Conservation (phyloP, 352 stramenopile genomes). For the Phytophthora capsici region DNA sequence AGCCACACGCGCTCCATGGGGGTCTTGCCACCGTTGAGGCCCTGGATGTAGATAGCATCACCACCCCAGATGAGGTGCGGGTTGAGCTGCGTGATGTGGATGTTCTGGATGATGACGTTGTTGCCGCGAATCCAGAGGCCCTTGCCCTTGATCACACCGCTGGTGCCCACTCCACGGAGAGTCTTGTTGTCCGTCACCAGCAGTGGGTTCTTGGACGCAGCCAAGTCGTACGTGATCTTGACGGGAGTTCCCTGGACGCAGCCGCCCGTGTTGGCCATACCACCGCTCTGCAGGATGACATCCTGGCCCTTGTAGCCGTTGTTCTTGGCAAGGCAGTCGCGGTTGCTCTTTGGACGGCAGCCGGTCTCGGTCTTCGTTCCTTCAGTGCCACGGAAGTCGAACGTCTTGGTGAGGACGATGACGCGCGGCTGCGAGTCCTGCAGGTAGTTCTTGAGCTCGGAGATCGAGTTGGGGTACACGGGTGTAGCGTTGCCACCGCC, state of each 20-base stretch:
- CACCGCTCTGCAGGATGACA: slow-evolving; percentile 57
- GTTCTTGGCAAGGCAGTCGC: slow-evolving; percentile 58
- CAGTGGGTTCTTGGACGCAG: slow-evolving; percentile 36
- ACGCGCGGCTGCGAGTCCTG: slow-evolving; percentile 49
- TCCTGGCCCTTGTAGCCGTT: slow-evolving; percentile 64
- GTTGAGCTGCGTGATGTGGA: slow-evolving; percentile 9
- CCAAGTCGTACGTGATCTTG: slow-evolving; percentile 40
- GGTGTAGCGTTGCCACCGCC: slow-evolving; percentile 45
- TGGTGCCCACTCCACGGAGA: slow-evolving; percentile 46
- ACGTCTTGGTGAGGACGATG: slow-evolving; percentile 57
- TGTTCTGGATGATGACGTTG: slow-evolving; percentile 60
- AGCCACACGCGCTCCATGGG: slow-evolving; percentile 47
- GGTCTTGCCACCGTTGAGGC: slow-evolving; percentile 23
- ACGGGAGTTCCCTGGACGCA: slow-evolving; percentile 46
- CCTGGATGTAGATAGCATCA: slow-evolving; percentile 37
- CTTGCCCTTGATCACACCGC: slow-evolving; percentile 52
- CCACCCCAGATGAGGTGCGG: slow-evolving; percentile 5
- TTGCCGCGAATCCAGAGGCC: slow-evolving; percentile 42
- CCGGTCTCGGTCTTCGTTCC: slow-evolving; percentile 53
- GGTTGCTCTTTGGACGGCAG: slow-evolving; percentile 49
- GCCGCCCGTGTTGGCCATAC: slow-evolving; percentile 58
- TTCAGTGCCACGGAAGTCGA: slow-evolving; percentile 62
- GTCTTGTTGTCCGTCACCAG: slow-evolving; percentile 53
- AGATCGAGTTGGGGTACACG: slow-evolving; percentile 50
- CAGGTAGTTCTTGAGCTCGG: slow-evolving; percentile 54